These are phyloP conservation scores for Hypomyces rosellus DNA, from an alignment of 2,329 filamentous ascomycete species.

Conservation along the genomic window DNA sequence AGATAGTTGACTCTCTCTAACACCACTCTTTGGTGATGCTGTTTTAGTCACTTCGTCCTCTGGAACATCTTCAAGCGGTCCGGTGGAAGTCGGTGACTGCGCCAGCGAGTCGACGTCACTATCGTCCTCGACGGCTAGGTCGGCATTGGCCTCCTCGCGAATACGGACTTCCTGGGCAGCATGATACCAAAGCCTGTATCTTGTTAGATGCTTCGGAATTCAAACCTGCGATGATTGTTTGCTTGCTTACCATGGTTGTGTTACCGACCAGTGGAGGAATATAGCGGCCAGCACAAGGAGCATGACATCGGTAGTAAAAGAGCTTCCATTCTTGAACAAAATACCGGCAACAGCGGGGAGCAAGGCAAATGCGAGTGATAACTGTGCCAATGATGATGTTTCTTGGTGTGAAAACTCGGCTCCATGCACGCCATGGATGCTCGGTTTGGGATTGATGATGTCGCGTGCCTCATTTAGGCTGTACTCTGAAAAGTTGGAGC, in stretches of 20 bases:
- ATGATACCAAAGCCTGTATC: conserved; percentile 63
- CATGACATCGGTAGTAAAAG: conserved; percentile 78
- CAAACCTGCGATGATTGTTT: background rate
- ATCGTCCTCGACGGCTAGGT: conserved; percentile 39
- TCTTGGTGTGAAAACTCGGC: conserved; percentile 39
- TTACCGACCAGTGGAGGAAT: conserved; percentile 88
- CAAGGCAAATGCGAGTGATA: conserved; percentile 78
- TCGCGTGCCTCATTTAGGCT: conserved; percentile 65
- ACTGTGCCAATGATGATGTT: conserved; percentile 66
- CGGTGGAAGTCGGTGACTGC: conserved; percentile 14
- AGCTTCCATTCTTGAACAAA: conserved; percentile 76
- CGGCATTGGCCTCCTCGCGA: conserved; percentile 38
- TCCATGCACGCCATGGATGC: conserved; percentile 25
- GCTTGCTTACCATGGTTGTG: conserved; percentile 69
- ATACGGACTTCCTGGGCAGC: conserved; percentile 59
- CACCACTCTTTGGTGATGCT: conserved; percentile 6
- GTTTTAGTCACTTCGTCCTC: conserved; percentile 32
- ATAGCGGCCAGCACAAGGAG: conserved; percentile 73
- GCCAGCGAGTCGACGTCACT: conserved; percentile 32
- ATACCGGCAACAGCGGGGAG: conserved; percentile 80
- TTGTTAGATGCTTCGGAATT: background rate
- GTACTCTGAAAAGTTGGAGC: conserved; percentile 72
- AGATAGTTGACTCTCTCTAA: conserved; percentile 7
- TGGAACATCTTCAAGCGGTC: conserved; percentile 36
- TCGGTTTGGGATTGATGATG: conserved; percentile 49